Evolutionary conservation across 139 green algal genomes (phyloP).

Genomic region (Mychonastes homosphaera): DNA sequence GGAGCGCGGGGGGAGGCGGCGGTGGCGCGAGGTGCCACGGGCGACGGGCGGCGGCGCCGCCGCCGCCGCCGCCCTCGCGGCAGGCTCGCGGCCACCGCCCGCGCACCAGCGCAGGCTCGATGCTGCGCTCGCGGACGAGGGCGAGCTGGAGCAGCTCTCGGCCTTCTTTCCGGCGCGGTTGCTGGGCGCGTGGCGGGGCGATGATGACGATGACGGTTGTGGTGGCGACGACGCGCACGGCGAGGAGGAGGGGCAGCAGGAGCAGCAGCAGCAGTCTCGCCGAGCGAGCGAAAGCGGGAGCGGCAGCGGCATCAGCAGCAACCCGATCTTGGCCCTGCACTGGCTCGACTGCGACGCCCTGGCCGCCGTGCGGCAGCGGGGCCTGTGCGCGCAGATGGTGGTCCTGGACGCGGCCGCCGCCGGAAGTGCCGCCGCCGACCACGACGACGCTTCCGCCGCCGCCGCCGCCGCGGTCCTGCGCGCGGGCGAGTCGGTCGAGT

Average conservation of each 20-base stretch:
- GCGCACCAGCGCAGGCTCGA: too few species aligned
- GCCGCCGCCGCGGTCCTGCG: too few species aligned
- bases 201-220: too few species aligned
- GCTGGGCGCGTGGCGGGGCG: conserved; percentile 4
- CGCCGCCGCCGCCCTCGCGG: too few species aligned
- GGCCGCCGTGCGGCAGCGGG: conserved; percentile 30
- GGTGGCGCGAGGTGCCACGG: neutral
- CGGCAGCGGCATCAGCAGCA: neutral
- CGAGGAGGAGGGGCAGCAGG: neutral
- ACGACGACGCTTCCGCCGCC: too few species aligned
- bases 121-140: too few species aligned
- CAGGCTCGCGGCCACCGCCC: too few species aligned
- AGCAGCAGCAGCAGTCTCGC: neutral
- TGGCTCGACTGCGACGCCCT: conserved; percentile 37
- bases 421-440: too few species aligned
- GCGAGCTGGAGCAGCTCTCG: too few species aligned
- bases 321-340: conserved; percentile 20
- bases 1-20: neutral
- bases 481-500: too few species aligned
- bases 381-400: conserved; percentile 26
- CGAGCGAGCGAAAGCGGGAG: neutral
- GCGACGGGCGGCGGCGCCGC: too few species aligned
- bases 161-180: conserved; percentile 10
- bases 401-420: conserved; percentile 29
- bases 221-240: too few species aligned